Evolutionary conservation across 1,284 basidiomycete species (phyloP), one percentile per base, ranked within the genome.

Genomic region (Vanrija sp.): DNA sequence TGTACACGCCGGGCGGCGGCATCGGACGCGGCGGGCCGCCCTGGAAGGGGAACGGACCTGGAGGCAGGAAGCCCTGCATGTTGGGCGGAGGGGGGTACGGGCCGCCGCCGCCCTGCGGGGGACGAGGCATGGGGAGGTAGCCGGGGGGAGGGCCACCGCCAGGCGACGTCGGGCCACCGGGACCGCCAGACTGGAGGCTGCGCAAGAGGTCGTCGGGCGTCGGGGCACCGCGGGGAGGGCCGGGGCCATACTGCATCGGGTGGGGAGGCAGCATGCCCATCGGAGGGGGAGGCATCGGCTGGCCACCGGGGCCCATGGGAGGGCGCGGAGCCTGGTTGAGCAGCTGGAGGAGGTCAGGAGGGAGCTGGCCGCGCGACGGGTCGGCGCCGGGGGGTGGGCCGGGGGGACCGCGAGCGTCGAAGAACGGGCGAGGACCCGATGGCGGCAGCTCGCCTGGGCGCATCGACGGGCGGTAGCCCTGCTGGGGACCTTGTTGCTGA

Each of bases 281-380:
- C n/a, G 25, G 25, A 1, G 58, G 57, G n/a, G 54, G 54, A 18
- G 54, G 54, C 45, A 53, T 53, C 4, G 38, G 44, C 31, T 22
- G 19, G 12, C 41, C 45, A 20, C 37, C 37, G 4, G 49, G 49
- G 6, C 48, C 48, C 38, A 42, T 48, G 6, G 51, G 47, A 1
- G 49, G 41, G 10, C 45, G 47, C 1, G 45, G 45, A 20, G 24
- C 36, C 35, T 63, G 60, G 48, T 54, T 57, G 36, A 69, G 57
- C 8, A 69, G 63, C 48, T 65, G 65, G 7, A 69, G 49, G 12
- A 65, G 61, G 45, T 59, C 54, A 14, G 31, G 47, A 3, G 45
- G 45, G n/a, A 24, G 36, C 35, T 63, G 60, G 48, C 53, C 56
- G 36, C 67, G 57, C 10, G 67, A 62, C 47, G 64, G 64, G 6